Evolutionary conservation across 495 filamentous ascomycete species (phyloP), one percentile per base, ranked within the genome.

Genomic region (Letharia lupina): DNA sequence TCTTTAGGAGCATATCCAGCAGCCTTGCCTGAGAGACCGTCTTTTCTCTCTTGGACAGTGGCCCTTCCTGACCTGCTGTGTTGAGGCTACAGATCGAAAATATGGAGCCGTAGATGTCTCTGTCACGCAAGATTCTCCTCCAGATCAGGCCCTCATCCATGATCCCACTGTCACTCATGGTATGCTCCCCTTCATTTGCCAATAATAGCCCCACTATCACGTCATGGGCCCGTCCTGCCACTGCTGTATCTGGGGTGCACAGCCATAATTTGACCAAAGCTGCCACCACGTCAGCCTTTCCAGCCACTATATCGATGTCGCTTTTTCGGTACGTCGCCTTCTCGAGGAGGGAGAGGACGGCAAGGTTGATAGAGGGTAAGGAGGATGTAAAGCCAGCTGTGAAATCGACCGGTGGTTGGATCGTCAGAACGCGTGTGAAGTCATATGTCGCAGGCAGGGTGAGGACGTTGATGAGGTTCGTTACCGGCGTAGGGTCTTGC

Each of bases 21-120:
- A 96, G 67, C 64, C 92, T 80, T 45, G 87, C 90, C 75, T 96
- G 91, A 3, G 90, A 87, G 31, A 95, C 76, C 1, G 90, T 89
- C 66, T 85, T 85, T 60, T 93, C 84, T 50, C 81, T 81, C 68
- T 82, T 83, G 47, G 80, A 79, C 13, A 87, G 73, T 16, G 71
- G 71, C 5, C 75, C 73, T n/a, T 77, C 73, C 8, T 74, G 71
- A 33, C 73, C 74, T 9, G 70, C 60, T 20, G 74, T 73, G 1
- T 68, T 69, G 4, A 85, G 78, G 62, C 83, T 85, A 70, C 87
- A 86, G 48, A 88, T 75, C 79, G 79, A 70, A 88, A 85, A 69
- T 12, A 93, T 75, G 18, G 86, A 75, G 0, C 77, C 75, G 70
- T 93, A 93, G 9, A 90, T 79, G 68, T 86, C 81, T 42, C 76